Base-by-base conservation (phyloP, 2,329 filamentous ascomycete species). In the Colletotrichum kahawae region DNA sequence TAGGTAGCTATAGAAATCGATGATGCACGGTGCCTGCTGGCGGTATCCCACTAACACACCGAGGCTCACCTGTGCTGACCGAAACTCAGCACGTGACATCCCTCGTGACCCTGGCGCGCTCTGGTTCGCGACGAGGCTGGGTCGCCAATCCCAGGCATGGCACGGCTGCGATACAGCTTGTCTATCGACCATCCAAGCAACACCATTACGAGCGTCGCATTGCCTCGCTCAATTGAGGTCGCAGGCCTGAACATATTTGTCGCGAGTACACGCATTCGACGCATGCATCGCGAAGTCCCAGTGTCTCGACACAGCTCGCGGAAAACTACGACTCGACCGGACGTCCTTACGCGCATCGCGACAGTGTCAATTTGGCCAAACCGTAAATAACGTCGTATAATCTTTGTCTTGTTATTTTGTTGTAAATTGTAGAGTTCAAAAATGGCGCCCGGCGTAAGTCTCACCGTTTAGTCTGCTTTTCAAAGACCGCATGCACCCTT, bases 381-480 rank as follows among this genome's bases (percentile, higher is more conserved):
- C 14, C 27, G 56, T 27, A 60, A 27, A 14, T 13, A 33, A 48
- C 43, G 43, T 24, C 12, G 21, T 13, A 59, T 75, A 27, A 51
- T 54, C 12, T 29, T 29, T 56, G n/a, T 62, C 43, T 56, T 57
- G 14, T 63, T 4, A 14, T 24, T 43, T 34, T 24, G 18, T 24
- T 27, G 34, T 31, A n/a, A 3, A 21, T 12, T 21, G 71, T 66
- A 68, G 51, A 59, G 34, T 60, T 14, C 2, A 21, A 56, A 36
- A 21, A 87, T 87, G 85, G 84, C 85, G 51, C 85, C 85, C 66
- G 84, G 85, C 76, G 85, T 86, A 74, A 67, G 80, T 79, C 51
- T 13, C 29, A 5, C 27, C 1, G 14, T 57, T 5, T 33, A 9
- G 18, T 4, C 36, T 12, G 18, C 13, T 12, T 5, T 7, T 16